Percentiles rank a stretch among this genome's conserved stretches.
These are phyloP conservation scores for Penicillium cataractarum DNA, from an alignment of 495 filamentous ascomycete species.

Conservation along the genomic window DNA sequence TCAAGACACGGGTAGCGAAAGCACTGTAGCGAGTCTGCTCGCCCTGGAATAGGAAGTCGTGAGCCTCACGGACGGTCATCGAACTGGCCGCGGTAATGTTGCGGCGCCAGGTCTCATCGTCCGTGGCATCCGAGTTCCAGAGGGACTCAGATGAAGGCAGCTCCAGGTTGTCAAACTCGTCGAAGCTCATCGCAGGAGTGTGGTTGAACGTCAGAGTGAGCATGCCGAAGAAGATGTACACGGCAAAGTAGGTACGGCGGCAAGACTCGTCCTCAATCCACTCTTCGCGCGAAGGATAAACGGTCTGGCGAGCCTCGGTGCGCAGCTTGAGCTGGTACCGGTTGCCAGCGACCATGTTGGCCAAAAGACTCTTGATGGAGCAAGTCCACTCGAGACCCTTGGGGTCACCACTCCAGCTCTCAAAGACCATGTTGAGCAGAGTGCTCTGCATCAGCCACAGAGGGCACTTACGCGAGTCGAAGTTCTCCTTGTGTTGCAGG, in stretches of 20 bases:
- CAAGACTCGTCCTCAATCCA: conserved; percentile 98
- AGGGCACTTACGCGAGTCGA: conserved; percentile 97
- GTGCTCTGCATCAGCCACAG: conserved; percentile 97
- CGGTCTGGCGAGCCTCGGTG: conserved; percentile 81
- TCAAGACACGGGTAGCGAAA: conserved; percentile 96
- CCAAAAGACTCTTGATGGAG: conserved; percentile 95
- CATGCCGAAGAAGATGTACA: conserved; percentile 98
- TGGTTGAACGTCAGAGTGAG: conserved; percentile 97
- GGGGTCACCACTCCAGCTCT: conserved; percentile 97
- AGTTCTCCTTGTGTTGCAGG: conserved; percentile 96
- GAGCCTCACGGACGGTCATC: conserved; percentile 88
- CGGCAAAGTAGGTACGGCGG: conserved; percentile 96
- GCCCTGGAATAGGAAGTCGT: conserved; percentile 92
- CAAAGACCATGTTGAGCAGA: conserved; percentile 97
- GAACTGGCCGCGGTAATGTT: conserved; percentile 63
- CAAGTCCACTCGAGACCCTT: conserved; percentile 99
- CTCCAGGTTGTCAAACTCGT: conserved; percentile 92
- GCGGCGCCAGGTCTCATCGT: conserved; percentile 84
- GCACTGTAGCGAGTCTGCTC: conserved; percentile 92
- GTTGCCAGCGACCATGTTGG: conserved; percentile 98
- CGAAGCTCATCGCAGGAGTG: conserved; percentile 95
- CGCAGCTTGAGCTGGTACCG: conserved; percentile 94
- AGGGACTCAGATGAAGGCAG: conserved; percentile 92
- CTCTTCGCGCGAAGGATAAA: conserved; percentile 76
- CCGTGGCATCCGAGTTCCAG: conserved; percentile 83